Evolutionary conservation across 148 eudicot genomes (phyloP).

Genomic region (Dysphania ambrosioides): DNA sequence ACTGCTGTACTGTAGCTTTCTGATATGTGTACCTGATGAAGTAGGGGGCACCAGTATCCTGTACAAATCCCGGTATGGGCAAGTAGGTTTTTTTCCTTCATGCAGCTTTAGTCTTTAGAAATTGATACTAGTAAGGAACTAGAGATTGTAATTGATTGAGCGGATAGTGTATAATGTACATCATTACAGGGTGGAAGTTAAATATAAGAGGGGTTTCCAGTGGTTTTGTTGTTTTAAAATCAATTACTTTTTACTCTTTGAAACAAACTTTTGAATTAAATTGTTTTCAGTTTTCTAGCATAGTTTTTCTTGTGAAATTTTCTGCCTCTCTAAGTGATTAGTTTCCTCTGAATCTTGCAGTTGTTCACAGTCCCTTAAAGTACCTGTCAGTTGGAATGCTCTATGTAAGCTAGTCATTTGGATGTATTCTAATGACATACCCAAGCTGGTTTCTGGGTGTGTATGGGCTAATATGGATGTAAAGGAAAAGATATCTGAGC

Average conservation of each 20-base stretch:
- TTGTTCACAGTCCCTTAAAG: conserved; percentile 46
- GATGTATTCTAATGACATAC: conserved; percentile 60
- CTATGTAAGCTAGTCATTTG: conserved; percentile 57
- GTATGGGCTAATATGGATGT: conserved; percentile 61
- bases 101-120: not conserved
- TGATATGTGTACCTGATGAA: not conserved
- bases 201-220: no score
- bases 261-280: no score
- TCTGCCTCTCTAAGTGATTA: not conserved
- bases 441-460: conserved; percentile 62
- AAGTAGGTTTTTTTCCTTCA: not conserved
- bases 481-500: conserved; percentile 43
- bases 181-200: no score
- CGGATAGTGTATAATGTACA: no score
- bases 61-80: not conserved
- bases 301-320: not conserved
- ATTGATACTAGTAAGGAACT: no score
- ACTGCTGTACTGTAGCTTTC: not conserved
- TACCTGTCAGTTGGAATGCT: conserved; percentile 68
- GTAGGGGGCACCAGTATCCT: not conserved
- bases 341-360: conserved; percentile 39
- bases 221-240: not conserved
- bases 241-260: not conserved
- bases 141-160: not conserved
- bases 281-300: no score